Percentiles rank a stretch among this genome's conserved stretches.
These are phyloP conservation scores for Naganishia randhawae DNA, from an alignment of 768 basidiomycete genomes.

Conservation along the genomic window DNA sequence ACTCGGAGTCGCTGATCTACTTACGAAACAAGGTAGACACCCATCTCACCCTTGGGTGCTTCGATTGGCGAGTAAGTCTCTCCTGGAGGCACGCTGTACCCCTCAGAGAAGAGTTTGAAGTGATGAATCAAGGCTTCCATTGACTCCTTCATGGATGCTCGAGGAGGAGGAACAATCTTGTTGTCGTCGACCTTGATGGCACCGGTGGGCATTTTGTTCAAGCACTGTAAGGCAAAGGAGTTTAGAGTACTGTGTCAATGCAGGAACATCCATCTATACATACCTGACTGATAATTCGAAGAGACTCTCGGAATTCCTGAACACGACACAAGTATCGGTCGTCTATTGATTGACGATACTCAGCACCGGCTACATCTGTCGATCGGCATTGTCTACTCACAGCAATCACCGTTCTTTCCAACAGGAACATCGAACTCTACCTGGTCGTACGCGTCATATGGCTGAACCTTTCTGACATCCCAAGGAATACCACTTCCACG, in stretches of 20 bases:
- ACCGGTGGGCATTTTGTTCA: slow-evolving; percentile 95
- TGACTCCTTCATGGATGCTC: slow-evolving; percentile 97
- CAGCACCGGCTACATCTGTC: not conserved
- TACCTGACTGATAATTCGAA: slow-evolving; percentile 67
- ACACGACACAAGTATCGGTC: slow-evolving; percentile 96
- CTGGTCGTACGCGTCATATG: slow-evolving; percentile 96
- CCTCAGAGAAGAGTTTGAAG: slow-evolving; percentile 98
- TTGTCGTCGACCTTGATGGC: slow-evolving; percentile 93
- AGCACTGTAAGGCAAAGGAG: slow-evolving; percentile 57
- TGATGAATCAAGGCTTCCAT: slow-evolving; percentile 98
- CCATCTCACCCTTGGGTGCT: slow-evolving; percentile 99
- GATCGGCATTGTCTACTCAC: slow-evolving; percentile 36
- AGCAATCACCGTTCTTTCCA: slow-evolving; percentile 94
- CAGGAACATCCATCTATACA: too few species aligned
- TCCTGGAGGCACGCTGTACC: slow-evolving; percentile 81
- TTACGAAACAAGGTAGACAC: slow-evolving; percentile 91
- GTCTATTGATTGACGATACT: slow-evolving; percentile 47
- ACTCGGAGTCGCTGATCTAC: slow-evolving; percentile 44
- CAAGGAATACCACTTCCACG: slow-evolving; percentile 88
- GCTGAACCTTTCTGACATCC: slow-evolving; percentile 82
- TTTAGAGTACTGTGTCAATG: too few species aligned
- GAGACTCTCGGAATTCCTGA: slow-evolving; percentile 93
- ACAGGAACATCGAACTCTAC: slow-evolving; percentile 98
- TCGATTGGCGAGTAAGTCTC: slow-evolving; percentile 98
- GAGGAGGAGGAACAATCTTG: slow-evolving; percentile 92